Percentiles rank a stretch among this genome's conserved stretches.
These are phyloP conservation scores for Magnusiomyces suaveolens DNA, from an alignment of 1,139 yeast species.

Conservation along the genomic window DNA sequence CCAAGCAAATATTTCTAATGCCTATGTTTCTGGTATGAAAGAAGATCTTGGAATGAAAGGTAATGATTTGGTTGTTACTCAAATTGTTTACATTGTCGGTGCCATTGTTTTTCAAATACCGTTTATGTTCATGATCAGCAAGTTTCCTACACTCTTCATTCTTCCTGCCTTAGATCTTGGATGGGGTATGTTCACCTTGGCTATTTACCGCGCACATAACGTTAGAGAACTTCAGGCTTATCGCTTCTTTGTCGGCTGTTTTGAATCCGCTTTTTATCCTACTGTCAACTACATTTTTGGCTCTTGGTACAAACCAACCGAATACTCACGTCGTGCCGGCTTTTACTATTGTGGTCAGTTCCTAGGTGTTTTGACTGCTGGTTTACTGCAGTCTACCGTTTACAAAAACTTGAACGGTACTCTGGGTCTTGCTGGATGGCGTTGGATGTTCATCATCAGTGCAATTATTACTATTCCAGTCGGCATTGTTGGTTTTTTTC, in stretches of 20 bases:
- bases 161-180: conserved; percentile 50
- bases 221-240: conserved; percentile 46
- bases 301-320: conserved; percentile 51
- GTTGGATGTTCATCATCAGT: conserved; percentile 65
- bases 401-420: conserved; percentile 39
- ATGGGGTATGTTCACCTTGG: conserved; percentile 60
- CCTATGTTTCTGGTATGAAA: conserved; percentile 57
- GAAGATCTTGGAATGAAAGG: conserved; percentile 52
- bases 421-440: conserved; percentile 52
- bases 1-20: conserved; percentile 46
- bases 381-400: conserved; percentile 53
- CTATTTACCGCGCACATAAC: conserved; percentile 40
- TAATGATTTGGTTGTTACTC: conserved; percentile 56
- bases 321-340: conserved; percentile 51
- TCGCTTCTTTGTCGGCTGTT: conserved; percentile 52
- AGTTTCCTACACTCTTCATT: conserved; percentile 45
- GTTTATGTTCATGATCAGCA: conserved; percentile 32
- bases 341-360: conserved; percentile 52
- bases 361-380: conserved; percentile 53
- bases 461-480: conserved; percentile 51
- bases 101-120: conserved; percentile 48
- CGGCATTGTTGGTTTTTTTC: conserved; percentile 52
- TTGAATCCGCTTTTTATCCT: conserved; percentile 53
- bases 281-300: conserved; percentile 55
- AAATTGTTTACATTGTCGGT: conserved; percentile 50